Percentiles rank a stretch among this genome's conserved stretches.
These are phyloP conservation scores for Rhizophagus prolifer DNA, from an alignment of 192 early-diverging fungal species.

Conservation along the genomic window DNA sequence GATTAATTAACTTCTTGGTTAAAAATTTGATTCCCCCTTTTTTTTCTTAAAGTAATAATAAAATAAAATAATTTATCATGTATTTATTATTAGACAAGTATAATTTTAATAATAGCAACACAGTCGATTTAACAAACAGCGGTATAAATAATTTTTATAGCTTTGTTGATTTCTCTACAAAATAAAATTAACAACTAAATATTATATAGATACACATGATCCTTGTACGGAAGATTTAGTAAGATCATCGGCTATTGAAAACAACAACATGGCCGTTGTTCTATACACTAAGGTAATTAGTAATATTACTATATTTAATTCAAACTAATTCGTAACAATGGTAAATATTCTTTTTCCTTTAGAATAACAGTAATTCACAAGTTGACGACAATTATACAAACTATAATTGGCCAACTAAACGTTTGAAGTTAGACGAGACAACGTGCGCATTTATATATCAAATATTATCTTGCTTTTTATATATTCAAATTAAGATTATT, in stretches of 20 bases:
- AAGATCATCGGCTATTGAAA: not conserved
- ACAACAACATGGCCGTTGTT: not conserved
- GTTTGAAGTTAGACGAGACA: conserved; percentile 11
- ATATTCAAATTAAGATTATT: not conserved
- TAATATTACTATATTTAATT: not conserved
- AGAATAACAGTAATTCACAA: conserved; percentile 4
- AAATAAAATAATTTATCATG: too few relatives aligned
- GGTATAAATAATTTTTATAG: too few relatives aligned
- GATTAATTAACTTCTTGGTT: not conserved
- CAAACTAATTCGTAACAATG: not conserved
- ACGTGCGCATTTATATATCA: not conserved
- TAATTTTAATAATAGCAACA: too few relatives aligned
- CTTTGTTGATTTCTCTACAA: too few relatives aligned
- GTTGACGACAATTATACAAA: not conserved
- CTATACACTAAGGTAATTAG: not conserved
- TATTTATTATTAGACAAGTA: too few relatives aligned
- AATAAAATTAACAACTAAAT: not conserved
- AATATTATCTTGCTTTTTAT: not conserved
- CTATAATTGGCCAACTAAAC: conserved; percentile 1
- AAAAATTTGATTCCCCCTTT: not conserved
- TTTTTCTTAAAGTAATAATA: not conserved
- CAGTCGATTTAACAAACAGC: too few relatives aligned
- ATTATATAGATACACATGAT: not conserved
- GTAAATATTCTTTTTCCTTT: not conserved
- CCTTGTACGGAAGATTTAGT: not conserved